Evolutionary conservation across 208 protist species (phyloP).

Genomic region (Crithidia expoeki): DNA sequence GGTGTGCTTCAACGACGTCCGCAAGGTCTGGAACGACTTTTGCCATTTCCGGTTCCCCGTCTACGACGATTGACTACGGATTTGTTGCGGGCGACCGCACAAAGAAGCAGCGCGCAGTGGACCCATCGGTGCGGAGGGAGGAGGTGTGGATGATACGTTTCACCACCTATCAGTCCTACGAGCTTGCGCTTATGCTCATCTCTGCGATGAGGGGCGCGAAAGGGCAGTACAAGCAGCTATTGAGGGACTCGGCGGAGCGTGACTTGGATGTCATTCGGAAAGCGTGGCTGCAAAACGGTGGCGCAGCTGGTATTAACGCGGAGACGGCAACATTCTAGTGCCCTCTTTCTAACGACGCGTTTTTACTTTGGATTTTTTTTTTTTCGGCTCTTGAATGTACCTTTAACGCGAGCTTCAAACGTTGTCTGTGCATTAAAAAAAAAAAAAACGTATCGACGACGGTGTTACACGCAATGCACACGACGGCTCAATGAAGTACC

Average conservation of each 20-base stretch:
- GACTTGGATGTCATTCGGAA: conserved; percentile 2
- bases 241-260: background rate
- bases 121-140: background rate
- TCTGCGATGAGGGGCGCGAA: background rate
- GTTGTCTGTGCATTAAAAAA: background rate
- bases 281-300: background rate
- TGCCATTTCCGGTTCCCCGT: background rate
- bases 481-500: too few species aligned
- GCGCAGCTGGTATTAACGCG: background rate
- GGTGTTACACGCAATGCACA: too few species aligned
- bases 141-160: conserved; percentile 20
- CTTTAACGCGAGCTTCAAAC: too few species aligned
- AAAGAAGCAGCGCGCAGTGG: background rate
- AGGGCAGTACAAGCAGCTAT: background rate
- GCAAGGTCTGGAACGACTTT: background rate
- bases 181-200: conserved; percentile 1
- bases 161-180: conserved; percentile 12
- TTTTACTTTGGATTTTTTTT: background rate
- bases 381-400: background rate
- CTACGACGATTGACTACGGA: background rate
- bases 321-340: background rate
- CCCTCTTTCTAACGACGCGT: background rate
- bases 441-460: too few species aligned
- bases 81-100: background rate
- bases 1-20: background rate